Base-by-base conservation (phyloP, 2,329 filamentous ascomycete genomes). In the Curvularia sp. region DNA sequence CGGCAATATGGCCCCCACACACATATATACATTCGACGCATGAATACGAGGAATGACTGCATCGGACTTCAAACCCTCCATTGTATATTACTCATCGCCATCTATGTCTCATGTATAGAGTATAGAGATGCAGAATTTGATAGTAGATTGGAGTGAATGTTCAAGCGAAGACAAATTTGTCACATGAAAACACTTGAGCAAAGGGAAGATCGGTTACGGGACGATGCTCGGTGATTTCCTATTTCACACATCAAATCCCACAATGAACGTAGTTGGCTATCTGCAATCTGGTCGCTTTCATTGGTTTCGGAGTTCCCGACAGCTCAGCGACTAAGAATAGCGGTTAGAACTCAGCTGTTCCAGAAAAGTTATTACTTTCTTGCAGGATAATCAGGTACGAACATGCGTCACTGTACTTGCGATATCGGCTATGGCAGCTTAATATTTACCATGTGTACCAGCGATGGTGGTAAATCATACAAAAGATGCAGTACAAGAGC, bases 121-220 rank as follows among this genome's bases (percentile, higher is more conserved):
- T 23, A 25, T 21, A 12, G 6, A 15, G 21, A 30, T 38, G 27
- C 39, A 19, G 27, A 15, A 36, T n/a, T 12, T 30, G 34, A 27
- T 23, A 46, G 27, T 23, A 15, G 42, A 10, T 32, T 18, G 12
- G 5, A n/a, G 6, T 15, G 5, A 15, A 21, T 8, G 18, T 32
- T 32, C 7, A 36, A 64, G 48, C 32, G 3, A 53, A 15, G 13
- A 30, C 30, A 19, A 53, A 18, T 52, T 57, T 34, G 60, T 58
- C 58, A 64, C 34, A 55, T 39, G 41, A 39, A 49, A 36, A 49
- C 55, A 58, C 60, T 61, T 41, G 32, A 43, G 39, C 12, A 34
- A 32, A 45, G 50, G 38, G 42, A 42, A 61, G 38, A 59, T 55
- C 41, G 49, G 34, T 27, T 5, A 25, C 25, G 18, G 21, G 21